Conservation (phyloP, 73 alveolate species). For the Stentor roeselii region DNA sequence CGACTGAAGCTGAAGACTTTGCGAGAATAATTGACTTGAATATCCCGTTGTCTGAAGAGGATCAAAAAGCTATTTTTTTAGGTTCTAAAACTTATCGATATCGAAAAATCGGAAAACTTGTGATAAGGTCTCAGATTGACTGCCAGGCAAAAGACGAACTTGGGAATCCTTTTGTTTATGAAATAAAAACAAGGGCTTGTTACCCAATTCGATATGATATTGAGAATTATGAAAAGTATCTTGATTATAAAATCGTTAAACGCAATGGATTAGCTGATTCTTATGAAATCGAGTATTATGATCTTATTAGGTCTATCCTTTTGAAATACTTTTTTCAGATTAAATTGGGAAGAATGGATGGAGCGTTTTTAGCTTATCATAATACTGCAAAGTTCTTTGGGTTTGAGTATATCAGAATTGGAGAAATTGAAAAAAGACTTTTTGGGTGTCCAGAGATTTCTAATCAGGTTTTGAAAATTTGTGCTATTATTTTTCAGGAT, state of each 20-base stretch:
- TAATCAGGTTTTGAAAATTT: slow-evolving; percentile 53
- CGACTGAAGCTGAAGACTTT: slow-evolving; percentile 53
- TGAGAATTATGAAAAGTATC: slow-evolving; percentile 63
- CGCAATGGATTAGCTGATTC: slow-evolving; percentile 57
- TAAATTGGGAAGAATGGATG: slow-evolving; percentile 95
- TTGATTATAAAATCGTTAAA: slow-evolving; percentile 65
- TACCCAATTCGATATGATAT: slow-evolving; percentile 80
- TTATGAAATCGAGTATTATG: slow-evolving; percentile 83
- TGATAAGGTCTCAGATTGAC: slow-evolving; percentile 86
- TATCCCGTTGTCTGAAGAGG: slow-evolving; percentile 24
- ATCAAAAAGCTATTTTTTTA: slow-evolving; percentile 60
- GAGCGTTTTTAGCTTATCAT: slow-evolving; percentile 94
- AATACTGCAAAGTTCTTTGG: slow-evolving; percentile 89
- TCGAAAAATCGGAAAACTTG: slow-evolving; percentile 37
- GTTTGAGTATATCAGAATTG: slow-evolving; percentile 78
- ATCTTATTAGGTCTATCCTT: slow-evolving; percentile 80
- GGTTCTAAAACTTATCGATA: slow-evolving; percentile 27
- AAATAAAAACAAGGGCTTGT: slow-evolving; percentile 82
- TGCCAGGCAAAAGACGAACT: slow-evolving; percentile 51
- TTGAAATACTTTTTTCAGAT: slow-evolving; percentile 78
- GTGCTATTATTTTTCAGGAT: slow-evolving; percentile 54
- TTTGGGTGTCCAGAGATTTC: slow-evolving; percentile 78
- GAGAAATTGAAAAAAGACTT: slow-evolving; percentile 87
- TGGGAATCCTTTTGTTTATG: slow-evolving; percentile 71
- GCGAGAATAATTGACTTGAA: slow-evolving; percentile 29